Percentiles rank a stretch among this genome's conserved stretches.
Evolutionary conservation across 768 basidiomycete genomes (phyloP).

Genomic region (Tylopilus subfusipes): DNA sequence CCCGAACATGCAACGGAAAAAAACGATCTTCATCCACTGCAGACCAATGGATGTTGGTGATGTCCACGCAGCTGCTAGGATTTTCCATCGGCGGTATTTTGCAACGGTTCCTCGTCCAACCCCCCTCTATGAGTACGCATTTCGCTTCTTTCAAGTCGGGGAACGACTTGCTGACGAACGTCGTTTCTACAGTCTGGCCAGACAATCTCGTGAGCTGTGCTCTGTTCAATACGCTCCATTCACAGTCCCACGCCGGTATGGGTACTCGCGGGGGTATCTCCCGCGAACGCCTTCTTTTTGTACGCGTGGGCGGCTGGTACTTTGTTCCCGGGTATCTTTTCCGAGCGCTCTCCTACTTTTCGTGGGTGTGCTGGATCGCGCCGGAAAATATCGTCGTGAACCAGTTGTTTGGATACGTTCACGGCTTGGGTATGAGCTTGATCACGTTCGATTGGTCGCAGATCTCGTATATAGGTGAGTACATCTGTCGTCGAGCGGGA

Average conservation of each 20-base stretch:
- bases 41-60: constrained; percentile 60
- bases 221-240: too few species aligned
- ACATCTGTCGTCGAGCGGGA: neutral
- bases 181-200: constrained; percentile 67
- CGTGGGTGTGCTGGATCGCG: too few species aligned
- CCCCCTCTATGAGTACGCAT: constrained; percentile 57
- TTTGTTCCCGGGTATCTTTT: constrained; percentile 68
- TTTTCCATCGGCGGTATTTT: constrained; percentile 57
- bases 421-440: too few species aligned
- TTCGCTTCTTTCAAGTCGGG: neutral
- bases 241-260: constrained; percentile 43
- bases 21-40: neutral
- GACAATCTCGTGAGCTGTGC: constrained; percentile 65
- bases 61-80: constrained; percentile 71
- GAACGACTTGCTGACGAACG: neutral
- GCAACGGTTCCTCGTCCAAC: constrained; percentile 61
- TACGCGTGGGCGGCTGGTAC: constrained; percentile 42
- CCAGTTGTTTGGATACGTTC: too few species aligned
- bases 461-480: too few species aligned
- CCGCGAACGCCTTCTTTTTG: constrained; percentile 52
- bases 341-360: too few species aligned
- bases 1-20: too few species aligned
- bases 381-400: too few species aligned
- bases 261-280: constrained; percentile 45
- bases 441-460: too few species aligned